Evolutionary conservation across 2,329 filamentous ascomycete species (phyloP), one percentile per base, ranked within the genome.

Genomic region (Colletotrichum siamense): DNA sequence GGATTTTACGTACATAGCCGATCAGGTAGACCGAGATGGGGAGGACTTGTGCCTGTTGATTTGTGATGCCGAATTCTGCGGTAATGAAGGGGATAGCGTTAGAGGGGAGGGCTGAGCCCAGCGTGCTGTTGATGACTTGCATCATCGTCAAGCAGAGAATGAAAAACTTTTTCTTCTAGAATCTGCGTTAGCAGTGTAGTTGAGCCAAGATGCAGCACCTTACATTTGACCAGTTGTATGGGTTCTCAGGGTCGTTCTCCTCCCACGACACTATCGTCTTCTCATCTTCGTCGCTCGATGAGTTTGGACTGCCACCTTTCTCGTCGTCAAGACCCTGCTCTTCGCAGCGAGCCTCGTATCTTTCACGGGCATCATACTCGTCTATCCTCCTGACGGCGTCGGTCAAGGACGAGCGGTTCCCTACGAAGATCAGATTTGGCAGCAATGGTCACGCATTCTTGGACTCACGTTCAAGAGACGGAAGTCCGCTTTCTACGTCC

Each of bases 91-190:
- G 87, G 3, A 92, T 88, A 16, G 91, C 91, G 82, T 93, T 93
- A 71, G 91, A 91, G 2, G 93, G 92, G 7, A 95, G 86, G 0
- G 92, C 88, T 57, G 91, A 93, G 2, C 90, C 91, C 84, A 95
- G 91, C 12, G 93, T 94, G 30, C 90, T 92, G 82, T 95, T 95
- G 81, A 94, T 86, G 59, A 94, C 92, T 69, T 89, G 87, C 77
- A 90, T 81, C 84, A 92, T 91, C 2, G 89, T 89, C 1, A 90
- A 87, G 30, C 91, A 80, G 3, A 93, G 80, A 8, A 94, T 87
- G 49, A 86, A 84, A 3, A 84, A 78, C 81, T 94, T 94, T 79
- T 88, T 91, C 66, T 79, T 79, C 89, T 92, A 77, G 15, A n/a
- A 16, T 36, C 8, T 62, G 36, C 18, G 55, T 77, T 44, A 57